Evolutionary conservation across 1,139 yeast genomes (phyloP).

Genomic region (Nakaseomyces uthaithaninus): DNA sequence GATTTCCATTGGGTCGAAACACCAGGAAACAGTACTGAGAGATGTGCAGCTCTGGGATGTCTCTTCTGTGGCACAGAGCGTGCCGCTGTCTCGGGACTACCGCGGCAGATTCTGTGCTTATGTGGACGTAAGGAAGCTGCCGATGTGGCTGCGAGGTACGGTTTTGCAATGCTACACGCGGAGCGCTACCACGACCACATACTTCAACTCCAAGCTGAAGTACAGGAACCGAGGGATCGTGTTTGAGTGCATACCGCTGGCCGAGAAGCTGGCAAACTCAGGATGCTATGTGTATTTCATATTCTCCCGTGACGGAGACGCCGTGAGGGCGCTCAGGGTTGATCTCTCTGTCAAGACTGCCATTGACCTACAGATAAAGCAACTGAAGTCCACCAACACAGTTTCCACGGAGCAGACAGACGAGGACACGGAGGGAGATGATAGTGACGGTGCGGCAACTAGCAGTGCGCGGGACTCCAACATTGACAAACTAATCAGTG

Average conservation of each 20-base stretch:
- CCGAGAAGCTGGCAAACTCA: not conserved
- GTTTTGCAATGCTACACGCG: conserved; percentile 18
- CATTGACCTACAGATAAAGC: conserved; percentile 12
- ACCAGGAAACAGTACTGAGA: conserved; percentile 17
- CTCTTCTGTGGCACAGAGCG: conserved; percentile 2
- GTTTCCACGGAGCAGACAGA: not conserved
- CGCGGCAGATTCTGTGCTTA: conserved; percentile 22
- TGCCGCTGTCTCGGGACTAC: conserved; percentile 4
- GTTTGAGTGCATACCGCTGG: conserved; percentile 10
- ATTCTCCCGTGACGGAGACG: conserved; percentile 8
- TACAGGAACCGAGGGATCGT: conserved; percentile 23
- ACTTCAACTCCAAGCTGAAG: conserved; percentile 24
- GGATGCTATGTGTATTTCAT: conserved; percentile 8
- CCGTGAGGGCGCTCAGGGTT: conserved; percentile 10
- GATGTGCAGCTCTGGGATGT: conserved; percentile 27
- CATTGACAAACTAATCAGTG: conserved; percentile 18
- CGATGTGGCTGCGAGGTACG: conserved; percentile 21
- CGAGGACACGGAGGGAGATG: not conserved
- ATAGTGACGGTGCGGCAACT: not conserved
- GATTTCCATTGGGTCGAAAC: conserved; percentile 8
- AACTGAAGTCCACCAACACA: conserved; percentile 5
- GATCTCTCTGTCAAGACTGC: conserved; percentile 7
- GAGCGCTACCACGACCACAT: conserved; percentile 24
- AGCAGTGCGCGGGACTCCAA: conserved; percentile 7
- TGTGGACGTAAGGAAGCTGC: conserved; percentile 23